Evolutionary conservation across 164 flowering plant species (phyloP).

Genomic region (Saururus chinensis): DNA sequence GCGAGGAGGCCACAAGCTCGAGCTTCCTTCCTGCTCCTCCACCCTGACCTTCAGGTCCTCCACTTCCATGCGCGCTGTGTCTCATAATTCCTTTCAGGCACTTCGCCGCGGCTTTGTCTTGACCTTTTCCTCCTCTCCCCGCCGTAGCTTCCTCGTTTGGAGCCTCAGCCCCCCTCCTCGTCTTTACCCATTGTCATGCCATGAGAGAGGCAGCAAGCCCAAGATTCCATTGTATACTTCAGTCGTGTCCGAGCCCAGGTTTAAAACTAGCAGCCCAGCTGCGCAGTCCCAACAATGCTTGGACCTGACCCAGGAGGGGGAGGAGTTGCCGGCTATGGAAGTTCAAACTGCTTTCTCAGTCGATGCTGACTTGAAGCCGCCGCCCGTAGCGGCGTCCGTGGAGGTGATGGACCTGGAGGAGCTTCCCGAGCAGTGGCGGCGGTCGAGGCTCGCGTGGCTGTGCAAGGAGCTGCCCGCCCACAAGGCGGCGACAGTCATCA

Average conservation of each 20-base stretch:
- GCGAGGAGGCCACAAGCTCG: neutral
- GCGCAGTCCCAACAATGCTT: neutral
- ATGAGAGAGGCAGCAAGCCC: no score
- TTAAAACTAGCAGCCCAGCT: neutral
- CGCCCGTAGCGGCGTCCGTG: constrained; percentile 18
- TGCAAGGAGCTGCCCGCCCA: constrained; percentile 82
- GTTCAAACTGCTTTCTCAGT: neutral
- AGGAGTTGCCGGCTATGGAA: neutral
- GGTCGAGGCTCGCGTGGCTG: constrained; percentile 80
- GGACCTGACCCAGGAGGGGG: neutral
- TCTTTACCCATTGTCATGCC: no score
- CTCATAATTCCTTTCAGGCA: neutral
- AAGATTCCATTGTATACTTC: no score
- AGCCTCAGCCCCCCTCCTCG: no score
- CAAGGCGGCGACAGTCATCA: constrained; percentile 32
- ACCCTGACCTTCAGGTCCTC: no score
- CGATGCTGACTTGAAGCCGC: constrained; percentile 25
- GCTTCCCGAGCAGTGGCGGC: constrained; percentile 81
- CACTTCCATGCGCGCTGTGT: neutral
- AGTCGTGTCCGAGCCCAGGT: no score
- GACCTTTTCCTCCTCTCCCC: no score
- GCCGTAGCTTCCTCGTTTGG: no score
- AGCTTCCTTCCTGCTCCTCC: neutral
- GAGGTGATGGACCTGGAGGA: constrained; percentile 77
- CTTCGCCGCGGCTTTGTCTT: neutral